phyloP scores from a whole-genome alignment of 768 basidiomycete genomes.

The Boletus sensibilis region DNA sequence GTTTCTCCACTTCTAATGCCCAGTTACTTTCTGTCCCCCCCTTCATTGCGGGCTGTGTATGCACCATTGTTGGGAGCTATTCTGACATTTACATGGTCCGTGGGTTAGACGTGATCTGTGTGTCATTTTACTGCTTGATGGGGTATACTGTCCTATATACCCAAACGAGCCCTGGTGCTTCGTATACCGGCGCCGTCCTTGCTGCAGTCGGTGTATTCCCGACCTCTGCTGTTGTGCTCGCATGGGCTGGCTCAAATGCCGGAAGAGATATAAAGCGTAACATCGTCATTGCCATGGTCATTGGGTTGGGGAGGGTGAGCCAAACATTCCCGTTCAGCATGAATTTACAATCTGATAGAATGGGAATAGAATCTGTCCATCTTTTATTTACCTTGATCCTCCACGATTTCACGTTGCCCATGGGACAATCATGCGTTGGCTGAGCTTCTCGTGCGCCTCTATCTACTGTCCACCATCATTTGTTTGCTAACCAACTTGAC shows the following conservation, averaged over 20 bases:
- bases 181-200: constrained; percentile 49
- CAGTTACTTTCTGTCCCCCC: constrained; percentile 52
- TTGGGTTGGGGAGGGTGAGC: constrained; percentile 51
- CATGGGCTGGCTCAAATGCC: constrained; percentile 56
- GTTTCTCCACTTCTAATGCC: constrained; percentile 50
- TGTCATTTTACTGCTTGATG: constrained; percentile 43
- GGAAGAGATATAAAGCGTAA: constrained; percentile 56
- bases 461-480: constrained; percentile 10
- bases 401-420: constrained; percentile 40
- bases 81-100: constrained; percentile 43
- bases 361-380: constrained; percentile 37
- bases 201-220: constrained; percentile 56
- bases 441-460: constrained; percentile 27
- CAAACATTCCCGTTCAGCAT: constrained; percentile 12
- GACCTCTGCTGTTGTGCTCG: constrained; percentile 46
- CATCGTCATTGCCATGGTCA: constrained; percentile 51
- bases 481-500: constrained; percentile 28
- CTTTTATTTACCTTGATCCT: constrained; percentile 40
- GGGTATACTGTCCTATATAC: constrained; percentile 52
- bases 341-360: constrained; percentile 1
- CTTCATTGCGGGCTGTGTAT: constrained; percentile 46
- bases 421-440: constrained; percentile 37
- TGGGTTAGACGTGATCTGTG: constrained; percentile 50
- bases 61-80: constrained; percentile 43
- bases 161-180: constrained; percentile 19